A percentile compares a stretch with the other conserved stretches of the same genome.
Conservation (phyloP, 2,329 filamentous ascomycete genomes). For the Fusarium compactum region DNA sequence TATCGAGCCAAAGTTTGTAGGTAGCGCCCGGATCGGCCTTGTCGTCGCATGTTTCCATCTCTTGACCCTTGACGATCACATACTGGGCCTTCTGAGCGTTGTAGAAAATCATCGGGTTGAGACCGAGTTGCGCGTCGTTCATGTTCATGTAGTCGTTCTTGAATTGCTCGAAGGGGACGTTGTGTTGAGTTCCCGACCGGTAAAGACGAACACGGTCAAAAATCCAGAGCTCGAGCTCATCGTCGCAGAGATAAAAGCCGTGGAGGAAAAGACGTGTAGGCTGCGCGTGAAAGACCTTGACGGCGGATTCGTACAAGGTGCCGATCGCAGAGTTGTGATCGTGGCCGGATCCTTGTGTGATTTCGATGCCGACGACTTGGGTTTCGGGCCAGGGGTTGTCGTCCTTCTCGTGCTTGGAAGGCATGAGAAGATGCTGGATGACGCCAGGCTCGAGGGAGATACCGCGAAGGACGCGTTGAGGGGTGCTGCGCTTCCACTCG, state of each 20-base stretch:
- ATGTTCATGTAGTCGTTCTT: conserved; percentile 1
- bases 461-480: background rate
- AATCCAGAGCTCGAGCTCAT: conserved; percentile 2
- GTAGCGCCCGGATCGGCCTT: background rate
- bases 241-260: background rate
- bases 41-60: background rate
- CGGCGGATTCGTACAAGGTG: background rate
- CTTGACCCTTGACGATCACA: background rate
- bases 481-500: background rate
- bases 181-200: background rate
- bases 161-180: background rate
- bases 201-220: conserved; percentile 4
- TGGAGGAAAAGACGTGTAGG: background rate
- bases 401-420: background rate
- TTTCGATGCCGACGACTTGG: conserved; percentile 1
- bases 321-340: background rate
- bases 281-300: background rate
- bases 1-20: conserved; percentile 18
- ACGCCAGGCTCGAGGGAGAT: background rate
- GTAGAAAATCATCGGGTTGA: conserved; percentile 1
- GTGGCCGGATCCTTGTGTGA: background rate
- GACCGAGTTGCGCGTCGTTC: background rate
- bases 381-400: background rate
- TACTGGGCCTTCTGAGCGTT: background rate
- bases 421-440: background rate